Percentiles rank a stretch among this genome's conserved stretches.
phyloP scores from a whole-genome alignment of 176 grass and related monocot species.

The Oryza nivara region DNA sequence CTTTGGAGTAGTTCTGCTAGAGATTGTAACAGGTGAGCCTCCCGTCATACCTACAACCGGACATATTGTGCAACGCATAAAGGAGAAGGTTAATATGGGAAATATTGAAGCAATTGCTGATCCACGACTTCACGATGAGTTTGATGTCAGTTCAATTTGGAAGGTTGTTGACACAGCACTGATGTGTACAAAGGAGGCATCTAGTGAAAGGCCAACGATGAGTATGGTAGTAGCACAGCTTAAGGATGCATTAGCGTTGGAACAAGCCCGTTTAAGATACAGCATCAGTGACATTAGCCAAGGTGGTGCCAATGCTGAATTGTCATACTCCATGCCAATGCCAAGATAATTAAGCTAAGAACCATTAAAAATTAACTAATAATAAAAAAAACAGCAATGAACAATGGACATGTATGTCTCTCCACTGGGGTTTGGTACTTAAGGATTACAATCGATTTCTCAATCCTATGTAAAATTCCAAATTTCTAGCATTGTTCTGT shows the following conservation, averaged over 20 bases:
- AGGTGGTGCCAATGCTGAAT: neutral
- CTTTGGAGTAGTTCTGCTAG: slow-evolving; percentile 43
- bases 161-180: slow-evolving; percentile 28
- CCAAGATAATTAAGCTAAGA: neutral
- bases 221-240: slow-evolving; percentile 1
- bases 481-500: no score
- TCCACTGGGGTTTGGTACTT: no score
- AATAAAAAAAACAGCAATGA: no score
- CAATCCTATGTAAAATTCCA: no score
- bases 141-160: slow-evolving; percentile 29
- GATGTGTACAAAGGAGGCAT: slow-evolving; percentile 17
- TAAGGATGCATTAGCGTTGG: slow-evolving; percentile 18
- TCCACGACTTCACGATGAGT: neutral
- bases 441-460: no score
- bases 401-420: no score
- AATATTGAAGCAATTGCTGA: slow-evolving; percentile 1
- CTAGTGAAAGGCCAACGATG: slow-evolving; percentile 37
- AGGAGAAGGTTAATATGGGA: slow-evolving; percentile 27
- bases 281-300: neutral
- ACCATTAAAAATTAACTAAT: no score
- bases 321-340: neutral
- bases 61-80: slow-evolving; percentile 9
- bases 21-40: slow-evolving; percentile 24
- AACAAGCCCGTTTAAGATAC: neutral
- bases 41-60: neutral